Conservation (phyloP, 805 yeast species). For the Clavispora asparagi region DNA sequence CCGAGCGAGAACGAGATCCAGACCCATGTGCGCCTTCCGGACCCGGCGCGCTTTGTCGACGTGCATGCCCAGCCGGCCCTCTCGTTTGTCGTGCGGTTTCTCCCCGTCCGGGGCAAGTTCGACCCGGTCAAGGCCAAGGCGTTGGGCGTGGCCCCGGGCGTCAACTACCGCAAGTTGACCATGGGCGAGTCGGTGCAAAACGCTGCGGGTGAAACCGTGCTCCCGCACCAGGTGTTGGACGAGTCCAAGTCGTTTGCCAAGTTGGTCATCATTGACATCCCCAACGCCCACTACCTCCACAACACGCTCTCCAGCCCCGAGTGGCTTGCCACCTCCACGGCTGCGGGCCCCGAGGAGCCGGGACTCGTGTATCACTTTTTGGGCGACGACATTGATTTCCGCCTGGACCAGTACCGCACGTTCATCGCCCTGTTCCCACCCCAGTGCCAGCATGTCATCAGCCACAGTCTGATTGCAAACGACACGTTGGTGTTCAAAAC, state of each 20-base stretch:
- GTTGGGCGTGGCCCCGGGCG: slow-evolving; percentile 67
- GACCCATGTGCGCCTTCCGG: slow-evolving; percentile 32
- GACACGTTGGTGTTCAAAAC: slow-evolving; percentile 56
- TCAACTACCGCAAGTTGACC: slow-evolving; percentile 52
- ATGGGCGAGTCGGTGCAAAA: slow-evolving; percentile 54
- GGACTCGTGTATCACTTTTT: slow-evolving; percentile 71
- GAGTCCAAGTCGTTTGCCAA: slow-evolving; percentile 54
- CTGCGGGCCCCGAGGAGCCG: slow-evolving; percentile 32
- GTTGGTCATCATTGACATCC: slow-evolving; percentile 69
- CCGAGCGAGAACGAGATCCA: slow-evolving; percentile 35
- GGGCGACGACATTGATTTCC: slow-evolving; percentile 52
- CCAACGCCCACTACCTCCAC: slow-evolving; percentile 41
- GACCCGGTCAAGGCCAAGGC: slow-evolving; percentile 57
- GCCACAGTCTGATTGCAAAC: slow-evolving; percentile 65
- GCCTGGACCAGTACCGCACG: slow-evolving; percentile 35
- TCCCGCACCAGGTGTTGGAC: slow-evolving; percentile 70
- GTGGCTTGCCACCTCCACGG: slow-evolving; percentile 29
- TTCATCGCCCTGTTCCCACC: slow-evolving; percentile 55
- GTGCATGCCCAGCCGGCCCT: slow-evolving; percentile 43
- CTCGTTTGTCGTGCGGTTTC: slow-evolving; percentile 62
- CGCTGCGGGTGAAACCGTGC: slow-evolving; percentile 52
- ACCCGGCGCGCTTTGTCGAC: slow-evolving; percentile 17
- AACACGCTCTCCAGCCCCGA: slow-evolving; percentile 21
- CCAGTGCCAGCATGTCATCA: slow-evolving; percentile 54
- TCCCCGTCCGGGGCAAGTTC: slow-evolving; percentile 74